phyloP scores from a whole-genome alignment of 768 basidiomycete genomes.

The Amanita pseudoporphyria region DNA sequence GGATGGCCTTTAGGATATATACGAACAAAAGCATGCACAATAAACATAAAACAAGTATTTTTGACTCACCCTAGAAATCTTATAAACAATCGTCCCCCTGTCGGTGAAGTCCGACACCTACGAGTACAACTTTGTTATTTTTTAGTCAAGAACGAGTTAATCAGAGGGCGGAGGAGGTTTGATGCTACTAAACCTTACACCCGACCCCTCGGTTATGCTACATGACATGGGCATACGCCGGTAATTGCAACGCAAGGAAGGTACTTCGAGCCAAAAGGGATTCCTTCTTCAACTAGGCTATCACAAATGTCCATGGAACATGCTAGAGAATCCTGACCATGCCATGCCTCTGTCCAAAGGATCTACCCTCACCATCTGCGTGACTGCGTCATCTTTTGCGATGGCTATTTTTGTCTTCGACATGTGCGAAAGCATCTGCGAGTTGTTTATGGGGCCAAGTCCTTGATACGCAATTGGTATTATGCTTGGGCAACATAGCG shows the following conservation, averaged over 20 bases:
- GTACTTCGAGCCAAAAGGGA: slow-evolving; percentile 61
- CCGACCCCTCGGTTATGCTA: slow-evolving; percentile 68
- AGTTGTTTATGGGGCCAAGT: slow-evolving; percentile 86
- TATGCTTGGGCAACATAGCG: no score
- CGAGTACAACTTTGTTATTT: slow-evolving; percentile 63
- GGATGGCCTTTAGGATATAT: slow-evolving; percentile 5
- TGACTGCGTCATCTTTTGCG: slow-evolving; percentile 91
- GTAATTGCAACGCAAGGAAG: background rate
- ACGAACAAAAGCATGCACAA: slow-evolving; percentile 31
- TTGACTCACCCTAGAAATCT: slow-evolving; percentile 47
- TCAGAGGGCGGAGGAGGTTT: slow-evolving; percentile 75
- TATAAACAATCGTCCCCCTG: background rate
- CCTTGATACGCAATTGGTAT: no score
- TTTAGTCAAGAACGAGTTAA: slow-evolving; percentile 56
- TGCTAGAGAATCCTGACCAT: slow-evolving; percentile 85
- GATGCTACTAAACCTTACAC: slow-evolving; percentile 78
- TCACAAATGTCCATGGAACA: slow-evolving; percentile 20
- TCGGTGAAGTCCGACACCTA: slow-evolving; percentile 18
- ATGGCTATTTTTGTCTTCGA: slow-evolving; percentile 77
- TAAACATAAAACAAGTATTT: slow-evolving; percentile 80
- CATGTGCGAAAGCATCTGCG: slow-evolving; percentile 74
- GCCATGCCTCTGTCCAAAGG: slow-evolving; percentile 67
- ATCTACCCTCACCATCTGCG: slow-evolving; percentile 79
- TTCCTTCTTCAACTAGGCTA: background rate
- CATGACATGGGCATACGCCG: background rate